Conservation (phyloP, 352 stramenopile genomes). For the Peronospora destructor region DNA sequence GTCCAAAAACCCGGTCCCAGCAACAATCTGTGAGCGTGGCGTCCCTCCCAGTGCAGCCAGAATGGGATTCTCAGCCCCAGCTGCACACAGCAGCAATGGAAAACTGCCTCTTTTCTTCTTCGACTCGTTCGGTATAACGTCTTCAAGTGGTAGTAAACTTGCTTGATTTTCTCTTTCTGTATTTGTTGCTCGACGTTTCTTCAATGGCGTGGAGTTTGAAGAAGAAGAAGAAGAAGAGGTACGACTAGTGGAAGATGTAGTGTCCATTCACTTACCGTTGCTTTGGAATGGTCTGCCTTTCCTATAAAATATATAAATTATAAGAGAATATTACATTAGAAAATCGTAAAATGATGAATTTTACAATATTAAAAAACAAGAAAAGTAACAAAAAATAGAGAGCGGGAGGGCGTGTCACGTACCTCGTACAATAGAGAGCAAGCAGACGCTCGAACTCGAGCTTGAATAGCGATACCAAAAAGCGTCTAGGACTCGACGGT, state of each 20-base stretch:
- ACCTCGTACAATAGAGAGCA: too few species aligned
- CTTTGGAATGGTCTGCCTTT: too few species aligned
- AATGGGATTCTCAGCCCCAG: slow-evolving; percentile 48
- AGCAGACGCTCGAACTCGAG: too few species aligned
- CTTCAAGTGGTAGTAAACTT: slow-evolving; percentile 8
- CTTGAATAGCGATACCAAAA: too few species aligned
- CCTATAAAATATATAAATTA: too few species aligned
- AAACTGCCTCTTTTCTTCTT: slow-evolving; percentile 11
- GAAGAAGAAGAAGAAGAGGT: slow-evolving; percentile 1
- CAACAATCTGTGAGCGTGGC: slow-evolving; percentile 26
- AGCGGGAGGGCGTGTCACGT: too few species aligned
- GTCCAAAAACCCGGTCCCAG: slow-evolving; percentile 19
- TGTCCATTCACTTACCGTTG: slow-evolving; percentile 14
- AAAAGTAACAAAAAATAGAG: too few species aligned
- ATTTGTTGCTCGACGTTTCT: slow-evolving; percentile 38
- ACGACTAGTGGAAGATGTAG: slow-evolving; percentile 1
- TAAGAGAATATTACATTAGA: too few species aligned
- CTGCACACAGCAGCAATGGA: slow-evolving; percentile 21
- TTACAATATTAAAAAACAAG: too few species aligned
- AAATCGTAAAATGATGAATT: too few species aligned
- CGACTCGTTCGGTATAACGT: slow-evolving; percentile 10
- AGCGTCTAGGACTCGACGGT: too few species aligned
- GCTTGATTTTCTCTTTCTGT: neutral
- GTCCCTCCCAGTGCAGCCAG: slow-evolving; percentile 56
- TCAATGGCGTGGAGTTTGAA: slow-evolving; percentile 40